These are phyloP conservation scores for Protostelium mycophagum DNA, from an alignment of 78 protist species.

Conservation along the genomic window DNA sequence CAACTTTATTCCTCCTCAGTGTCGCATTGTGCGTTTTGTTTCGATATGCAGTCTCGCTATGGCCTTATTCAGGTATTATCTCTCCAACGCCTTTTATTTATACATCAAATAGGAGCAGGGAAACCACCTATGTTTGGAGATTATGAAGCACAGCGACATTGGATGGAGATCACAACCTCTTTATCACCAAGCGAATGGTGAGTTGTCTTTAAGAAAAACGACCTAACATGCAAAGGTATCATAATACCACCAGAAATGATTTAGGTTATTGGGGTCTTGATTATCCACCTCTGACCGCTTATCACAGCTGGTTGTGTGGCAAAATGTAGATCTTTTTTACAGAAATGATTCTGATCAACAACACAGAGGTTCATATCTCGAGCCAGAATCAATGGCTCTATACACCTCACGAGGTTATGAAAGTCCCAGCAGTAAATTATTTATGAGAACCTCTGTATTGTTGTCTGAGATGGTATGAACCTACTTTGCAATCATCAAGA, in stretches of 20 bases:
- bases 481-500: neutral
- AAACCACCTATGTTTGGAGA: conserved; percentile 95
- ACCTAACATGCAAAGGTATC: conserved; percentile 68
- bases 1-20: neutral
- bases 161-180: conserved; percentile 96
- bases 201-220: neutral
- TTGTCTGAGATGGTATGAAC: conserved; percentile 59
- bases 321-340: conserved; percentile 17
- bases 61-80: neutral
- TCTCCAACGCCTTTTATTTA: neutral
- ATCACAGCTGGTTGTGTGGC: conserved; percentile 76
- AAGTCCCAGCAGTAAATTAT: conserved; percentile 15
- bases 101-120: conserved; percentile 11
- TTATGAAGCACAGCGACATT: conserved; percentile 98
- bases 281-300: conserved; percentile 98
- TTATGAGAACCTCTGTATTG: conserved; percentile 86
- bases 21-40: neutral
- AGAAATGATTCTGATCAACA: neutral
- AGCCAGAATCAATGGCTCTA: conserved; percentile 75
- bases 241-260: conserved; percentile 78
- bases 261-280: conserved; percentile 97
- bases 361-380: conserved; percentile 32
- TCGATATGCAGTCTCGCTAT: neutral
- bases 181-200: conserved; percentile 72
- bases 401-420: conserved; percentile 87